Evolutionary conservation across 805 yeast species (phyloP).

Genomic region (Wickerhamiella parazyma): DNA sequence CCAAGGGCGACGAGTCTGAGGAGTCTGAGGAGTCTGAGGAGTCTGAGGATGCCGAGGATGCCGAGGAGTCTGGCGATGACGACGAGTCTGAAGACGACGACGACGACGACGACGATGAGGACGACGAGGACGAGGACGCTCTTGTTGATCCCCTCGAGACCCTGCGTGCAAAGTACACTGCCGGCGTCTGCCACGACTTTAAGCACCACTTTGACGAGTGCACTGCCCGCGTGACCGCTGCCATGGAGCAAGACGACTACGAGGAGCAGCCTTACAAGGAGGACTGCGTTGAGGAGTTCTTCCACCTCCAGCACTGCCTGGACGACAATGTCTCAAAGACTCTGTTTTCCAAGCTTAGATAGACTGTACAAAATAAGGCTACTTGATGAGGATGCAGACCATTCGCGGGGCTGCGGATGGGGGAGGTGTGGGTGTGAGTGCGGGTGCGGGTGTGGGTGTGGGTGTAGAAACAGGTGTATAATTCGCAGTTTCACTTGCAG

Average conservation of each 20-base stretch:
- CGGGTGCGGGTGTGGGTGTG: neutral
- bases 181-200: conserved; percentile 54
- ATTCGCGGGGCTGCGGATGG: neutral
- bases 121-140: conserved; percentile 58
- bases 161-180: conserved; percentile 35
- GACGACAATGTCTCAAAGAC: conserved; percentile 87
- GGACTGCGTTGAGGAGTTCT: conserved; percentile 96
- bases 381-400: neutral
- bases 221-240: conserved; percentile 85
- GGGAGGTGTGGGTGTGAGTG: neutral
- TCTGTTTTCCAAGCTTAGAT: conserved; percentile 75
- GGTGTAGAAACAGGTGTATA: neutral
- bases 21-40: conserved; percentile 25
- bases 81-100: conserved; percentile 33
- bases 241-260: conserved; percentile 67
- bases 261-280: conserved; percentile 73
- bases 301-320: conserved; percentile 89
- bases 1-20: conserved; percentile 13
- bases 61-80: conserved; percentile 24
- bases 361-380: conserved; percentile 16
- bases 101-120: conserved; percentile 44
- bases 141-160: conserved; percentile 52
- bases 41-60: conserved; percentile 28
- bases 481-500: no score
- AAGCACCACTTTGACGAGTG: conserved; percentile 90